Evolutionary conservation across 1,284 basidiomycete genomes (phyloP), one percentile per base, ranked within the genome.

Genomic region (Apiotrichum sp.): DNA sequence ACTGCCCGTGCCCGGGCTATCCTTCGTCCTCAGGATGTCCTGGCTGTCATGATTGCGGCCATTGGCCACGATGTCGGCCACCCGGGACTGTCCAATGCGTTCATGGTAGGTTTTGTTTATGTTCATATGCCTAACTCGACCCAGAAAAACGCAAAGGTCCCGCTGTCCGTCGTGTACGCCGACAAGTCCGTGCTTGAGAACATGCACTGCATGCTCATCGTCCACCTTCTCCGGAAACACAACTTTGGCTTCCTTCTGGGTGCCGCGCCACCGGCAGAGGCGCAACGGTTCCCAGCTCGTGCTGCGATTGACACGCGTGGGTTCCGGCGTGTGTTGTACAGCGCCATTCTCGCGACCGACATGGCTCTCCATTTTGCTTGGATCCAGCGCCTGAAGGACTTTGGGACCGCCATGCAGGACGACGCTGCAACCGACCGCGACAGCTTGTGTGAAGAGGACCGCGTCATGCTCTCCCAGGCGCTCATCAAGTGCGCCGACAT

Each of bases 401-500:
- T 78, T 51, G 73, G 68, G n/a, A 61, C 69, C 34, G 55, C 65
- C 3, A 56, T 74, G 42, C 56, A 58, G 13, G 31, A 35, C 8
- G 52, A 39, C 8, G 13, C 32, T 13, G 16, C 44, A 0, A 13
- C 31, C 3, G 52, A 59, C 16, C 53, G 56, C 34, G 52, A 47
- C 9, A 44, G 51, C 22, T 38, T 62, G 16, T 29, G 45, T 6
- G 69, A 69, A 41, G 76, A 79, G 56, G 80, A 84, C 57, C 82
- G 87, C 59, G 78, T 88, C 31, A 75, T 93, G 55, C 74, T 92
- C n/a, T 92, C 88, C 69, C 89, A 96, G 67, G 88, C 88, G 4
- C 78, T 97, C 50, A 86, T 97, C 75, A 97, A 97, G 75, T 95
- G 92, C 68, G 91, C 91, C 10, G 93, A 97, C 77, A 97, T 97